phyloP scores from a whole-genome alignment of 495 filamentous ascomycete genomes.

The Neurospora sp. region DNA sequence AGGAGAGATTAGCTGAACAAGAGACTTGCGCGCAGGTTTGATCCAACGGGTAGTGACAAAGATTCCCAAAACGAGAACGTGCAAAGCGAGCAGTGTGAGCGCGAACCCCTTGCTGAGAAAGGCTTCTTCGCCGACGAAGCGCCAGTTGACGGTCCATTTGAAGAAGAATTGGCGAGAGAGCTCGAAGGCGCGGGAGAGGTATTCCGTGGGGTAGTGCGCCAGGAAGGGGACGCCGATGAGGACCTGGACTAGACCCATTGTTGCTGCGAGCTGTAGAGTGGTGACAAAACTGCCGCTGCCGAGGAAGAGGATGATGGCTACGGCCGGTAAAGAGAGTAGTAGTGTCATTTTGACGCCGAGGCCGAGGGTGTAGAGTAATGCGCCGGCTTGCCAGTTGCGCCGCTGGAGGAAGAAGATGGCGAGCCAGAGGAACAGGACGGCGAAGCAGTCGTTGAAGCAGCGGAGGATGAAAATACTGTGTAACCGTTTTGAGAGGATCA shows the following conservation, averaged over 20 bases:
- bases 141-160: conserved; percentile 99
- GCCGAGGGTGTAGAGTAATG: conserved; percentile 62
- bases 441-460: conserved; percentile 91
- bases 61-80: conserved; percentile 51
- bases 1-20: conserved; percentile 39
- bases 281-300: conserved; percentile 47
- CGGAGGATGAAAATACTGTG: conserved; percentile 90
- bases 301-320: conserved; percentile 63
- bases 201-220: conserved; percentile 53
- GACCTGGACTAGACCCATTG: conserved; percentile 69
- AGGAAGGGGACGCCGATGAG: conserved; percentile 72
- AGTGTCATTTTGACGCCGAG: conserved; percentile 92
- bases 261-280: conserved; percentile 52
- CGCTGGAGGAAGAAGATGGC: conserved; percentile 69
- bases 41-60: conserved; percentile 48
- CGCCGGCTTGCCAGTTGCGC: conserved; percentile 59
- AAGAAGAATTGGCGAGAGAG: conserved; percentile 81
- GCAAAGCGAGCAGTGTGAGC: conserved; percentile 52
- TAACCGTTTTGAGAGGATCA: conserved; percentile 81
- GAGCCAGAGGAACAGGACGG: conserved; percentile 67
- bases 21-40: conserved; percentile 33
- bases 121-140: conserved; percentile 71
- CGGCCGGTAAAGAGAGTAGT: conserved; percentile 67
- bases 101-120: conserved; percentile 76
- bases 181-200: conserved; percentile 76